Conservation (phyloP, 768 basidiomycete species). For the Trametes cinnabarina region DNA sequence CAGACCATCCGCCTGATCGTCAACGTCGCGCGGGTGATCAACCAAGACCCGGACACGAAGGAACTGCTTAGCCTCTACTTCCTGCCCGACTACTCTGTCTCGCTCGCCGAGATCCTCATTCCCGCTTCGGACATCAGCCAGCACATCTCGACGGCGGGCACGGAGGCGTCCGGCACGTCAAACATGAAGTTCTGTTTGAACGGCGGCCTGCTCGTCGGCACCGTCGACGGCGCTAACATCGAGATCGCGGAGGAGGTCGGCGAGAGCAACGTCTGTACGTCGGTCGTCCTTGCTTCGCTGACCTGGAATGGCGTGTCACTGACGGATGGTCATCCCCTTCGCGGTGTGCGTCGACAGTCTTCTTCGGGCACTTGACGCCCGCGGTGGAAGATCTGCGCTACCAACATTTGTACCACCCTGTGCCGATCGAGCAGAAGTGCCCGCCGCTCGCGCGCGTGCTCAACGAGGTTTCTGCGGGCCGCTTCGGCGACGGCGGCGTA, state of each 20-base stretch:
- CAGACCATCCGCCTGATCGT: slow-evolving; percentile 92
- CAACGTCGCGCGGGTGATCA: slow-evolving; percentile 80
- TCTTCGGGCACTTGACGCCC: slow-evolving; percentile 87
- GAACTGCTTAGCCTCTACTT: slow-evolving; percentile 88
- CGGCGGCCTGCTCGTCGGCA: slow-evolving; percentile 85
- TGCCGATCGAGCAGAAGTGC: slow-evolving; percentile 79
- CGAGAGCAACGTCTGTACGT: slow-evolving; percentile 87
- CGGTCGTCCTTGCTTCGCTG: slow-evolving; percentile 13
- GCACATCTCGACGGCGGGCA: slow-evolving; percentile 97
- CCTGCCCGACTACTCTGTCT: slow-evolving; percentile 93
- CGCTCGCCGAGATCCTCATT: slow-evolving; percentile 78
- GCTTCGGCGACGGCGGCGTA: slow-evolving; percentile 76
- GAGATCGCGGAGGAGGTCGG: slow-evolving; percentile 97
- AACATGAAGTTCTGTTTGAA: slow-evolving; percentile 92
- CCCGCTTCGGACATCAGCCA: slow-evolving; percentile 94
- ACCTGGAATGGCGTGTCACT: too few relatives aligned
- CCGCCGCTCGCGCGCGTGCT: slow-evolving; percentile 79
- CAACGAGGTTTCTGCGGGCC: slow-evolving; percentile 68
- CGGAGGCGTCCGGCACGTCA: slow-evolving; percentile 80
- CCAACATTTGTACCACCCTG: slow-evolving; percentile 80
- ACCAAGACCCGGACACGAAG: slow-evolving; percentile 82
- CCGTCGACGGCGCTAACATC: slow-evolving; percentile 93
- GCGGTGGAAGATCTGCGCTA: slow-evolving; percentile 85
- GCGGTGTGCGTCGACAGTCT: slow-evolving; percentile 48
- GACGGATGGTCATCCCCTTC: background rate